Conservation (phyloP, 163 green algal species). For the Prototheca cutis region DNA sequence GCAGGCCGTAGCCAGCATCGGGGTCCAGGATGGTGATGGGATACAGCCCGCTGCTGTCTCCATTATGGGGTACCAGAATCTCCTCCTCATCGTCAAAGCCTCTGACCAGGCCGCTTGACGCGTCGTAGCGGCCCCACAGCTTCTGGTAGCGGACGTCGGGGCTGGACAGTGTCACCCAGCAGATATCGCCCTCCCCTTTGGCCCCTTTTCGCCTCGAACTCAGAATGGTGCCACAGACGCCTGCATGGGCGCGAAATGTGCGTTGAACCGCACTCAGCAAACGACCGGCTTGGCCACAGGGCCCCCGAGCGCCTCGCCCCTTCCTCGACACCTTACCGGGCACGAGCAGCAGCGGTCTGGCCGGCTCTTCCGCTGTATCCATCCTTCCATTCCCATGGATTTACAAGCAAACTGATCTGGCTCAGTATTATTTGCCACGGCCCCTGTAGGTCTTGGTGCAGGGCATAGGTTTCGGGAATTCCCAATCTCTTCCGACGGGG, state of each 20-base stretch:
- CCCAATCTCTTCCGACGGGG: too few relatives aligned
- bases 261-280: not conserved
- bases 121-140: slow-evolving; percentile 23
- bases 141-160: slow-evolving; percentile 17
- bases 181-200: slow-evolving; percentile 1
- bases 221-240: slow-evolving; percentile 18
- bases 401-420: too few relatives aligned
- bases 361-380: not conserved
- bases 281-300: too few relatives aligned
- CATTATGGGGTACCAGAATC: slow-evolving; percentile 12
- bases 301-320: too few relatives aligned
- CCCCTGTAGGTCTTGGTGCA: too few relatives aligned
- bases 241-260: not conserved
- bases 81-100: slow-evolving; percentile 8
- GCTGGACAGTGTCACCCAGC: slow-evolving; percentile 16
- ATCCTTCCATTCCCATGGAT: too few relatives aligned
- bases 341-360: slow-evolving; percentile 5
- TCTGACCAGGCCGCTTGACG: not conserved
- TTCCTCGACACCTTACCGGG: not conserved
- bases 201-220: not conserved
- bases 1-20: slow-evolving; percentile 3
- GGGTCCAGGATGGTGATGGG: slow-evolving; percentile 25
- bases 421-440: too few relatives aligned
- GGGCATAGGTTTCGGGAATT: too few relatives aligned
- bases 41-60: slow-evolving; percentile 20